phyloP scores from a whole-genome alignment of 495 filamentous ascomycete genomes.

The Massariosphaeria phaeospora region DNA sequence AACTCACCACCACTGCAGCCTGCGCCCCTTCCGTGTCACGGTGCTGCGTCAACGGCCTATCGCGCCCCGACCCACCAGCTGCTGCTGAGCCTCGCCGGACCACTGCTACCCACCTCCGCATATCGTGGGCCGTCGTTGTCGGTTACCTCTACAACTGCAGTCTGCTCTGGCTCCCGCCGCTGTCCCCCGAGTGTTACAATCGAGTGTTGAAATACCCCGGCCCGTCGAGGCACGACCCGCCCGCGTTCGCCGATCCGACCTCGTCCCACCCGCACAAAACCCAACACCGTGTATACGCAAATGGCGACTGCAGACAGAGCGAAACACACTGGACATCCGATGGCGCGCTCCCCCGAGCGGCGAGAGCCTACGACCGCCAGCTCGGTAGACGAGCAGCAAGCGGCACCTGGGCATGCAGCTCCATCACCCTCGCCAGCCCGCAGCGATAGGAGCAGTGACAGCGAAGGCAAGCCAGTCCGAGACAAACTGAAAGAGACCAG shows the following conservation, averaged over 20 bases:
- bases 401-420: not conserved
- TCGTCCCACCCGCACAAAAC: too few relatives aligned
- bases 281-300: too few relatives aligned
- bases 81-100: not conserved
- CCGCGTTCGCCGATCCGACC: too few relatives aligned
- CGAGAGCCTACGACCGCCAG: not conserved
- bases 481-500: constrained; percentile 59
- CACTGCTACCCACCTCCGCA: too few relatives aligned
- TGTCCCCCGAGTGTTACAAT: too few relatives aligned
- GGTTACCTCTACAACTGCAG: too few relatives aligned
- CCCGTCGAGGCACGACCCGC: too few relatives aligned
- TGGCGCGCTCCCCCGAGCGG: constrained; percentile 15
- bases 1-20: not conserved
- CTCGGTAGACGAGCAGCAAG: constrained; percentile 3
- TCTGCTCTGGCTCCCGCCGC: too few relatives aligned
- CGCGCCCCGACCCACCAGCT: not conserved
- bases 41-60: constrained; percentile 3
- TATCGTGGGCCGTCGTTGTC: too few relatives aligned
- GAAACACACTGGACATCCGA: too few relatives aligned
- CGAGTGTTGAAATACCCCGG: too few relatives aligned
- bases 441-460: constrained; percentile 29
- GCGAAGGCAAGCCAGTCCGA: constrained; percentile 54
- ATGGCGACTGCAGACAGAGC: too few relatives aligned
- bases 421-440: constrained; percentile 19
- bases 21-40: not conserved